Conservation (phyloP, 1,284 basidiomycete species). For the Rhodotorula sp. region DNA sequence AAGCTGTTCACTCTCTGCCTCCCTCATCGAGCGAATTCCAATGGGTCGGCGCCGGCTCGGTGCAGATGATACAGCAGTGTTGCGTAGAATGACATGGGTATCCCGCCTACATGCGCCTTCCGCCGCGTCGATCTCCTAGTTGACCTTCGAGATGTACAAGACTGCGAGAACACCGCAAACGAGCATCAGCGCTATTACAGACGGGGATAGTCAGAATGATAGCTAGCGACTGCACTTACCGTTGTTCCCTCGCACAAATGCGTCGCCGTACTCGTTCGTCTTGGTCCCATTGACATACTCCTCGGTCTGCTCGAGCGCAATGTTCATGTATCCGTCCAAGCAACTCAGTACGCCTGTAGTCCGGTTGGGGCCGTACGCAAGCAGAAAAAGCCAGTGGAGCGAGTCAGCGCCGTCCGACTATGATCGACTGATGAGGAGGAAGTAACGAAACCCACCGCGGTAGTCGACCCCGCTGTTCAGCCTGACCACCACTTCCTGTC, state of each 20-base stretch:
- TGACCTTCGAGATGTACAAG: no score
- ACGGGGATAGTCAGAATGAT: no score
- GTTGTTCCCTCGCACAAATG: constrained; percentile 76
- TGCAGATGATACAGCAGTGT: no score
- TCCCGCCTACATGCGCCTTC: no score
- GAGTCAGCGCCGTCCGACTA: background rate
- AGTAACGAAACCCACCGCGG: constrained; percentile 61
- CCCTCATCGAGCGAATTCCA: no score
- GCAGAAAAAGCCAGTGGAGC: background rate
- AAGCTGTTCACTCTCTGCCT: no score
- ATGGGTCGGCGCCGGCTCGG: no score
- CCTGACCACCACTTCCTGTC: constrained; percentile 88
- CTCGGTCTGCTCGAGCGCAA: constrained; percentile 93
- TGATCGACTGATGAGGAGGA: background rate
- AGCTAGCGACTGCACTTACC: constrained; percentile 58
- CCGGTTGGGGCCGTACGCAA: no score
- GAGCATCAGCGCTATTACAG: no score
- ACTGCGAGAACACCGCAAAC: no score
- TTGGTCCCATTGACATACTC: constrained; percentile 90
- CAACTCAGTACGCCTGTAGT: constrained; percentile 85
- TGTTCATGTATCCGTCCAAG: constrained; percentile 92
- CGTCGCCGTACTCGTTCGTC: constrained; percentile 61
- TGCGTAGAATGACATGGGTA: no score
- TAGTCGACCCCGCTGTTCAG: constrained; percentile 97
- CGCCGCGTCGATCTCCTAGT: no score